Conservation (phyloP, 352 stramenopile genomes). For the Phytophthora pisi region DNA sequence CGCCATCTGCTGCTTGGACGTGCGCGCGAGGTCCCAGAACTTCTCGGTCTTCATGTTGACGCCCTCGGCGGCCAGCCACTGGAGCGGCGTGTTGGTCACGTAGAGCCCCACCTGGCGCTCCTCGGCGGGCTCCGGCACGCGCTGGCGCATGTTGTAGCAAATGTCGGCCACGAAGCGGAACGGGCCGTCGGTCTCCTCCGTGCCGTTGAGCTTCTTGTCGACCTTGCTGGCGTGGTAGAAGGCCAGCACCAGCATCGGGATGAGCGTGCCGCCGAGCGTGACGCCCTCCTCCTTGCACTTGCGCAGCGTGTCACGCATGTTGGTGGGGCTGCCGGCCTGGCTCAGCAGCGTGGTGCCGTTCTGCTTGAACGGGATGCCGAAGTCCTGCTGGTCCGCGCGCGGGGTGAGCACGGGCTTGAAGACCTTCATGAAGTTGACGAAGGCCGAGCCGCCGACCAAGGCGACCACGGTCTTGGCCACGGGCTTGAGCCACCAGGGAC, state of each 20-base stretch:
- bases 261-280: constrained; percentile 49
- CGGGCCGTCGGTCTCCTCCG: constrained; percentile 22
- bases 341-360: constrained; percentile 59
- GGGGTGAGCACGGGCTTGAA: constrained; percentile 47
- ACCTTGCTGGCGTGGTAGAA: constrained; percentile 56
- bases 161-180: constrained; percentile 56
- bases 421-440: constrained; percentile 55
- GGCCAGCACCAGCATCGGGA: constrained; percentile 50
- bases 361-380: constrained; percentile 33
- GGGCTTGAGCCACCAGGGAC: constrained; percentile 49
- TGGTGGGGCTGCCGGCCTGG: constrained; percentile 36
- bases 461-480: constrained; percentile 35
- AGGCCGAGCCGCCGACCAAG: constrained; percentile 29
- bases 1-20: constrained; percentile 37
- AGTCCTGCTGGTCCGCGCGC: constrained; percentile 53
- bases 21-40: constrained; percentile 65
- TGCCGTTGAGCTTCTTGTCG: constrained; percentile 30
- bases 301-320: constrained; percentile 47
- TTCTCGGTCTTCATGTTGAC: constrained; percentile 43
- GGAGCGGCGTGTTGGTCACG: constrained; percentile 46
- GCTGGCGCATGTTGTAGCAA: constrained; percentile 55
- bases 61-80: constrained; percentile 51
- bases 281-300: constrained; percentile 52
- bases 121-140: constrained; percentile 18
- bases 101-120: constrained; percentile 59